Evolutionary conservation across 129 eudicot species (phyloP), one percentile per base, ranked within the genome.

Genomic region (Calendula officinalis): DNA sequence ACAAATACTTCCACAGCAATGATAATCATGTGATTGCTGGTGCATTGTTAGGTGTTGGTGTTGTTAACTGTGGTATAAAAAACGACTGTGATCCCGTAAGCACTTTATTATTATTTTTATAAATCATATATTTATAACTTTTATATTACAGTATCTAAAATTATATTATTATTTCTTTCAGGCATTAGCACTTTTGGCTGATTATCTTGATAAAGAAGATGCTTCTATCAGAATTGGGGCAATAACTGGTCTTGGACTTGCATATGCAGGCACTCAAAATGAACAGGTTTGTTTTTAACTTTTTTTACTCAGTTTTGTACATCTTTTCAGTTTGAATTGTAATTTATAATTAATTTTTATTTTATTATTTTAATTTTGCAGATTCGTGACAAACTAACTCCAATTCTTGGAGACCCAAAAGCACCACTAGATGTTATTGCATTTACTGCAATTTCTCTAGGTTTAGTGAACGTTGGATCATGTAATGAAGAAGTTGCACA

Each of bases 51-150:
- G 99, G 99, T 67, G 97, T 94, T 76, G 99, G 99, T 13, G 78
- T 94, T 60, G 95, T 94, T 5, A 94, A 86, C 78, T 88, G 92
- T 46, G 82, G 95, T 46, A 83, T 94, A 72, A 90, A 89, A 74
- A 83, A 86, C 75, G 99, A 94, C 53, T 88, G 97, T 62, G 99
- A 94, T 66, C 99, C 99, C 15, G 99, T 94, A 69, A 77, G 92
- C 72, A 8, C 9, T 41, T 4, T 4, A 48, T 33, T 17, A 16
- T 62, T 54, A 40, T 3, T 42, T 30, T 35, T 5, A 38, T 3
- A 15, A 7, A 49, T 44, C 47, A 46, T 40, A 43, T 27, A 4
- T 13, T 7, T 27, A 8, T 44, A 7, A n/a, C 9, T 64, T 7
- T 30, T 1, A 27, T 37, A 15, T 30, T 1, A 27, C 32, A 15